These are phyloP conservation scores for Coniferiporia weirii DNA, from an alignment of 1,284 basidiomycete genomes.

Conservation along the genomic window DNA sequence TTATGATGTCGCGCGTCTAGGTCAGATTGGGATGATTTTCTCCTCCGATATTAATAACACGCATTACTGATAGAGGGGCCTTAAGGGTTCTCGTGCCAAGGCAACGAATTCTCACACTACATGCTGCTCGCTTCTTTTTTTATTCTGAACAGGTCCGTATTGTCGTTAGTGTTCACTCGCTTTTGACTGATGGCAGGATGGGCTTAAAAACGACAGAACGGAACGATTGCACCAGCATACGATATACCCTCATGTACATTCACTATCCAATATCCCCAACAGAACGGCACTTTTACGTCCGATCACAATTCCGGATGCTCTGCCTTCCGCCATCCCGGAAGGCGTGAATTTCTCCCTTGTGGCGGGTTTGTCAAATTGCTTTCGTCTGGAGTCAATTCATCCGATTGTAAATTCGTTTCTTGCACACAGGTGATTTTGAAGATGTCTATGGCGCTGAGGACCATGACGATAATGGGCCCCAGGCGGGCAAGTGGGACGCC, in stretches of 20 bases:
- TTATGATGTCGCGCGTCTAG: slow-evolving; percentile 78
- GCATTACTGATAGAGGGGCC: neutral
- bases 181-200: neutral
- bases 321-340: slow-evolving; percentile 65
- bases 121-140: slow-evolving; percentile 86
- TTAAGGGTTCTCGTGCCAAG: slow-evolving; percentile 80
- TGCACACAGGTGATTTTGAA: slow-evolving; percentile 74
- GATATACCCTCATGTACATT: slow-evolving; percentile 86
- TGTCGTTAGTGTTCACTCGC: neutral
- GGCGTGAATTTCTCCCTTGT: slow-evolving; percentile 76
- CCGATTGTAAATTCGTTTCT: neutral
- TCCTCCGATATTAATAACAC: neutral
- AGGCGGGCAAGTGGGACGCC: slow-evolving; percentile 79
- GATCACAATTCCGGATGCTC: slow-evolving; percentile 77
- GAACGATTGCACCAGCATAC: slow-evolving; percentile 59
- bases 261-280: slow-evolving; percentile 78
- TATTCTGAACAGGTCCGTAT: slow-evolving; percentile 68
- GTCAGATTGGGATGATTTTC: slow-evolving; percentile 34
- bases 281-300: slow-evolving; percentile 57
- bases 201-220: slow-evolving; percentile 43
- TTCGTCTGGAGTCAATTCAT: neutral
- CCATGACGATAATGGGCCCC: slow-evolving; percentile 50
- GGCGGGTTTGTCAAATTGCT: slow-evolving; percentile 48
- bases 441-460: slow-evolving; percentile 76
- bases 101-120: slow-evolving; percentile 92